These are phyloP conservation scores for Diversispora eburnea DNA, from an alignment of 192 early-diverging fungal species.

Conservation along the genomic window DNA sequence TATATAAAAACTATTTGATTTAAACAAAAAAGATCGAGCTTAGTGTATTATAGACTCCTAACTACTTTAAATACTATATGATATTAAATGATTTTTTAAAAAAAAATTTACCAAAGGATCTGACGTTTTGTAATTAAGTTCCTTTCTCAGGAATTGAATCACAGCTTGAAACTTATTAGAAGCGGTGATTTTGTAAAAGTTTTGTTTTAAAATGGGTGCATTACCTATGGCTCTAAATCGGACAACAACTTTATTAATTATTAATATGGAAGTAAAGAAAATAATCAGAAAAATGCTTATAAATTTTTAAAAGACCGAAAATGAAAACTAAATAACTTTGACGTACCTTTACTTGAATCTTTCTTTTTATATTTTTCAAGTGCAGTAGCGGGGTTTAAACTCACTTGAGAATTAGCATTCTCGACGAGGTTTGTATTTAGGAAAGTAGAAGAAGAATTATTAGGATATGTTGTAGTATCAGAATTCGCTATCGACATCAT, in stretches of 20 bases:
- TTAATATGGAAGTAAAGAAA: not conserved
- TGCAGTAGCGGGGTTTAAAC: not conserved
- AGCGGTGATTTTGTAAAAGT: constrained; percentile 78
- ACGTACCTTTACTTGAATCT: constrained; percentile 20
- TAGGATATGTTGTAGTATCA: not conserved
- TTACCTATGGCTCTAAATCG: constrained; percentile 80
- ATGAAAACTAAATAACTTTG: not conserved
- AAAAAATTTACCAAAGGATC: constrained; percentile 63
- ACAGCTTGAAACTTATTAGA: constrained; percentile 82
- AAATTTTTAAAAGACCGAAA: not conserved
- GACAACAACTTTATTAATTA: constrained; percentile 69
- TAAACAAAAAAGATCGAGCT: not conserved
- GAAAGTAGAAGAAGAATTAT: not conserved
- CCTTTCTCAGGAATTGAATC: constrained; percentile 77
- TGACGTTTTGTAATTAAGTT: constrained; percentile 69
- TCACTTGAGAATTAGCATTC: not conserved
- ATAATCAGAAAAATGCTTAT: not conserved
- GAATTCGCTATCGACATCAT: constrained; percentile 15
- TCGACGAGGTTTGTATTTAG: not conserved
- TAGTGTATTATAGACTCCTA: not conserved
- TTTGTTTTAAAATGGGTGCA: constrained; percentile 87
- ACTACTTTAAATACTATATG: not conserved
- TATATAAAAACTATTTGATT: constrained; percentile 74
- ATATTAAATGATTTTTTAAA: not conserved
- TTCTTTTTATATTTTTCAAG: constrained; percentile 26